phyloP scores from a whole-genome alignment of 2,329 filamentous ascomycete genomes.

The Nothomitra cinnamomea region DNA sequence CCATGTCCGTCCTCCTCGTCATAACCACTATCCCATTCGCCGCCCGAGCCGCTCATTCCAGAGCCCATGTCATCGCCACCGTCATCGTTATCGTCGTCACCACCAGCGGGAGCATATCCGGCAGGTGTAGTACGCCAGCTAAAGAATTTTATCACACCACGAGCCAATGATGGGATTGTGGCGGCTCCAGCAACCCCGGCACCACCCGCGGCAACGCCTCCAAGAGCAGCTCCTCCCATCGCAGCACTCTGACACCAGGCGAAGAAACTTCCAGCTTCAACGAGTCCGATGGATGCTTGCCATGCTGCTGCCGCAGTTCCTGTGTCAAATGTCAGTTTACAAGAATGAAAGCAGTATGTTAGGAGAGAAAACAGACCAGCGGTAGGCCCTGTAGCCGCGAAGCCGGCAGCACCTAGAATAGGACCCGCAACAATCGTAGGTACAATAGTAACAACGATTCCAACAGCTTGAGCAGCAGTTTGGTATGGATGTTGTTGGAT shows the following conservation, averaged over 20 bases:
- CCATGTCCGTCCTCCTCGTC: too few relatives aligned
- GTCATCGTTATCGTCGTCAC: background rate
- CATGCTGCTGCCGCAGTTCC: constrained; percentile 14
- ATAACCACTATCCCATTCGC: too few relatives aligned
- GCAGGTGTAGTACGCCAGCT: too few relatives aligned
- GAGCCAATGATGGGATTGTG: too few relatives aligned
- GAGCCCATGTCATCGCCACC: background rate
- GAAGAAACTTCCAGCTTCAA: constrained; percentile 16
- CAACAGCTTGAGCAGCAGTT: too few relatives aligned
- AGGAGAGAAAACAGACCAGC: background rate
- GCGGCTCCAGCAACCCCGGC: constrained; percentile 10
- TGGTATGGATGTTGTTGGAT: too few relatives aligned
- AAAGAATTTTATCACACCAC: too few relatives aligned
- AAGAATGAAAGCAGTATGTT: too few relatives aligned
- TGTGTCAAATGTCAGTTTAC: too few relatives aligned
- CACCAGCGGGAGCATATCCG: background rate
- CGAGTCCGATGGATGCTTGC: constrained; percentile 14
- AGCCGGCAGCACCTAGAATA: constrained; percentile 13
- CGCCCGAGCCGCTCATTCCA: background rate
- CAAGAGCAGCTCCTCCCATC: constrained; percentile 15
- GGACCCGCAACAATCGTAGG: constrained; percentile 6
- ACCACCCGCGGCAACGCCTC: constrained; percentile 11
- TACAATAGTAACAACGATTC: too few relatives aligned
- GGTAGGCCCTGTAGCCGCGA: constrained; percentile 12
- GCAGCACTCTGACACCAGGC: constrained; percentile 17